phyloP scores from a whole-genome alignment of 192 early-diverging fungal genomes.

The Rhizoclosmatium sp. region DNA sequence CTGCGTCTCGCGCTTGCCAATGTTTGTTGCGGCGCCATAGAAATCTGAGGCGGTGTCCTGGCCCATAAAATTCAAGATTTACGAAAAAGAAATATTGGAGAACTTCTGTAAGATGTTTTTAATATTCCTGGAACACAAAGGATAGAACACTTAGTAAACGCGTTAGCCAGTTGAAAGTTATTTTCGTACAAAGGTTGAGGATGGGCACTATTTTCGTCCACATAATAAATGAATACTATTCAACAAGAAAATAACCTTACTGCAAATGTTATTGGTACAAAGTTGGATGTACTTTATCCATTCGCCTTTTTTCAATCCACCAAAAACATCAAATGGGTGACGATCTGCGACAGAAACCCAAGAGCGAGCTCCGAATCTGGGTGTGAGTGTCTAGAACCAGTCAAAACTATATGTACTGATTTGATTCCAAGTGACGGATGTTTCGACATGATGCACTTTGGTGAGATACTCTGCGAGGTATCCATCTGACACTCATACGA shows the following conservation, averaged over 20 bases:
- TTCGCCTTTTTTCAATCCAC: neutral
- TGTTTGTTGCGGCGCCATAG: constrained; percentile 40
- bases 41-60: neutral
- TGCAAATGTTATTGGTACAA: no score
- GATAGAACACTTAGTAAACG: no score
- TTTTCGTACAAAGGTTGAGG: no score
- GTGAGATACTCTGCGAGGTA: neutral
- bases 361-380: constrained; percentile 19
- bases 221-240: no score
- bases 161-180: no score
- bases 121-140: no score
- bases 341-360: neutral
- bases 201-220: no score
- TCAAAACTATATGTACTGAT: neutral
- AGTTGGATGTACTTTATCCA: neutral
- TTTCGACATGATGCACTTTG: constrained; percentile 95
- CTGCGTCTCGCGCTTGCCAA: constrained; percentile 51
- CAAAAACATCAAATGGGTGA: neutral
- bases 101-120: no score
- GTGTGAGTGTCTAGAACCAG: neutral
- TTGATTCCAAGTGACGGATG: constrained; percentile 74
- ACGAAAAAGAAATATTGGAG: no score
- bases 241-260: no score
- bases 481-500: neutral
- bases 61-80: no score